Base-by-base conservation (phyloP, 192 early-diverging fungal species). In the Coemansia furcata region DNA sequence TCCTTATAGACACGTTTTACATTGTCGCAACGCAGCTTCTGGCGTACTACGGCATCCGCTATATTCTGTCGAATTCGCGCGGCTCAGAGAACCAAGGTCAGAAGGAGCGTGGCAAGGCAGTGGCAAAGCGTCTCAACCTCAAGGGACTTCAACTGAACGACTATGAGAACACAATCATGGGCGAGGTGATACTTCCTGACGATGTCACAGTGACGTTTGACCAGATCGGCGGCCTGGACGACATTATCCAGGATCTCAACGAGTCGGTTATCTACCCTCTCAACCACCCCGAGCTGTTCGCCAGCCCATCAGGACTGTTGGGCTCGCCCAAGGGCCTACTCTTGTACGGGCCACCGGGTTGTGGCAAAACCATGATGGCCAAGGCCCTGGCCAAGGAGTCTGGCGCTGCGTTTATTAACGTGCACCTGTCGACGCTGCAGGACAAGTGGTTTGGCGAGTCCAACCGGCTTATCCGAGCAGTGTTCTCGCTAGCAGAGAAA, bases 361-460 rank as follows among this genome's bases (percentile, higher is more conserved):
- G 95, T 67, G 98, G 98, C 52, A 99, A 99, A 75, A 99, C 96
- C 15, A 97, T 99, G 94, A 71, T 97, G 71, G 98, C 98, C 58
- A 98, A 98, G 81, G 98, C 98, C 5, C 86, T 99, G 30, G 96
- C 98, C 33, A 90, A 91, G 52, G 98, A 99, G 76, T 96, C 94
- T n/a, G 89, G 90, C 46, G 98, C 98, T 0, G 95, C 91, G 0
- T 99, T 99, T 71, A 96, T 99, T 77, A 99, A 98, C 73, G 84
- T 99, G 73, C 96, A 96, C 69, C 87, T 98, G 36, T 95, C 93
- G 2, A 98, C 98, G 11, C 83, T 99, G 68, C 95, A 94, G 14
- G 95, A 99, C 78, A 98, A 99, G 82, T 99, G 93, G 89, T 98
- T 94, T 84, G 96, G 96, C 35, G 96, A 98, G 76, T 94, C 92